A percentile compares a stretch with the other conserved stretches of the same genome.
Conservation (phyloP, 2,329 filamentous ascomycete genomes). For the Tolypocladium amazonense region DNA sequence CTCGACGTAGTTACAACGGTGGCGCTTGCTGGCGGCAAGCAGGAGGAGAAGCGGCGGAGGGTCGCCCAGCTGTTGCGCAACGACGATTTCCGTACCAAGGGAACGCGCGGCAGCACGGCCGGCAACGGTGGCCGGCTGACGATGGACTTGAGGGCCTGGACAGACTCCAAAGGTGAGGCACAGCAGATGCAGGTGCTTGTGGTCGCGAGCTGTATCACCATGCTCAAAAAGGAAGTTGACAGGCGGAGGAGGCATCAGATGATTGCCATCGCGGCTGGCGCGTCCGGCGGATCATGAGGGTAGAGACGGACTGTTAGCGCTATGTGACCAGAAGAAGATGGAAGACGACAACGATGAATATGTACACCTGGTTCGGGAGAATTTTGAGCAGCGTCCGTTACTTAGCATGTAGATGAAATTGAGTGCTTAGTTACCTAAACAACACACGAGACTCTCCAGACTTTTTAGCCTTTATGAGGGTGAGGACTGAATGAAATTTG, state of each 20-base stretch:
- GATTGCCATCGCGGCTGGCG: constrained; percentile 27
- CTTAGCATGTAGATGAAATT: not conserved
- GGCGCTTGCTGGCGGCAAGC: constrained; percentile 14
- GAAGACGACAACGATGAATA: not conserved
- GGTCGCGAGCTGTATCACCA: constrained; percentile 44
- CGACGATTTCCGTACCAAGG: constrained; percentile 25
- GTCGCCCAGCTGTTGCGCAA: constrained; percentile 35
- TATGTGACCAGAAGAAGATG: not conserved
- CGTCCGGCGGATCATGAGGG: constrained; percentile 5
- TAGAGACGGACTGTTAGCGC: no score
- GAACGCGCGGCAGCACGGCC: constrained; percentile 25
- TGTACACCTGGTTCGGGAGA: not conserved
- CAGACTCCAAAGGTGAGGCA: constrained; percentile 18
- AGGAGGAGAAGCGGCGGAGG: constrained; percentile 16
- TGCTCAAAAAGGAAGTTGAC: constrained; percentile 58
- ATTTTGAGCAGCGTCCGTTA: not conserved
- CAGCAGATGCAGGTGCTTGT: constrained; percentile 37
- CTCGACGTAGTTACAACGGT: constrained; percentile 35
- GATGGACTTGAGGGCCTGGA: constrained; percentile 28
- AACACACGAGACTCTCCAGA: not conserved
- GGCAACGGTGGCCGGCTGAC: constrained; percentile 40
- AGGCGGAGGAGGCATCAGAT: constrained; percentile 41
- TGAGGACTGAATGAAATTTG: not conserved
- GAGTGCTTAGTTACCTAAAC: not conserved
- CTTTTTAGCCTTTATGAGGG: not conserved